Conservation (phyloP, 306 rosid genomes). For the Cicer arietinum region DNA sequence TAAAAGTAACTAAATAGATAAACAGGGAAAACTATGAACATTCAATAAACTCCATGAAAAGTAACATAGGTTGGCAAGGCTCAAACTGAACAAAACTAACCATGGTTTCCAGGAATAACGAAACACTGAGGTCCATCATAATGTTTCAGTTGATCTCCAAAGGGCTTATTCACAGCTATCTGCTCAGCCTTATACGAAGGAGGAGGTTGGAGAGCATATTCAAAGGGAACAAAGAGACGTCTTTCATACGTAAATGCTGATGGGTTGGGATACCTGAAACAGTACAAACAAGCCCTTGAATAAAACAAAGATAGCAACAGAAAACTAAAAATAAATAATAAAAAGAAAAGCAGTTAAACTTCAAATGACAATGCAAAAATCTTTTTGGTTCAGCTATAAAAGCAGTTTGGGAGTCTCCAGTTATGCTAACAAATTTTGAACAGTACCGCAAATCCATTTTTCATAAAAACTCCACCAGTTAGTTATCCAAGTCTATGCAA, state of each 20-base stretch:
- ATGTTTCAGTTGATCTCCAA: slow-evolving; percentile 68
- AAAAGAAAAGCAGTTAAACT: slow-evolving; percentile 19
- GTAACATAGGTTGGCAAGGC: slow-evolving; percentile 33
- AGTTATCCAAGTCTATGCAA: neutral
- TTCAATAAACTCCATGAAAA: slow-evolving; percentile 27
- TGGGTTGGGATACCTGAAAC: slow-evolving; percentile 88
- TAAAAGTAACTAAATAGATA: slow-evolving; percentile 19
- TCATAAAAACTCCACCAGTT: slow-evolving; percentile 14
- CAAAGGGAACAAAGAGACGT: slow-evolving; percentile 91
- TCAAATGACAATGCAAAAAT: slow-evolving; percentile 23
- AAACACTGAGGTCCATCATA: slow-evolving; percentile 96
- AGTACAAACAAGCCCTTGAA: slow-evolving; percentile 30
- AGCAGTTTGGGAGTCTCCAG: slow-evolving; percentile 2
- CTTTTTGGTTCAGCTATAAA: slow-evolving; percentile 11
- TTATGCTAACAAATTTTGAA: slow-evolving; percentile 19
- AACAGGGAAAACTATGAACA: slow-evolving; percentile 21
- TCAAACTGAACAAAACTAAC: slow-evolving; percentile 55
- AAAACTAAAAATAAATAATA: neutral
- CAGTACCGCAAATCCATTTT: slow-evolving; percentile 19
- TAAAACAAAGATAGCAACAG: slow-evolving; percentile 28
- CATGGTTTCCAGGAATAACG: slow-evolving; percentile 96
- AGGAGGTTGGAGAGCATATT: slow-evolving; percentile 96
- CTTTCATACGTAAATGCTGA: slow-evolving; percentile 89
- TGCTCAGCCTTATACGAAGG: slow-evolving; percentile 76
- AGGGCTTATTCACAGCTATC: slow-evolving; percentile 82